Evolutionary conservation across 305 asterid genomes (phyloP).

Genomic region (Rubia peregrina): DNA sequence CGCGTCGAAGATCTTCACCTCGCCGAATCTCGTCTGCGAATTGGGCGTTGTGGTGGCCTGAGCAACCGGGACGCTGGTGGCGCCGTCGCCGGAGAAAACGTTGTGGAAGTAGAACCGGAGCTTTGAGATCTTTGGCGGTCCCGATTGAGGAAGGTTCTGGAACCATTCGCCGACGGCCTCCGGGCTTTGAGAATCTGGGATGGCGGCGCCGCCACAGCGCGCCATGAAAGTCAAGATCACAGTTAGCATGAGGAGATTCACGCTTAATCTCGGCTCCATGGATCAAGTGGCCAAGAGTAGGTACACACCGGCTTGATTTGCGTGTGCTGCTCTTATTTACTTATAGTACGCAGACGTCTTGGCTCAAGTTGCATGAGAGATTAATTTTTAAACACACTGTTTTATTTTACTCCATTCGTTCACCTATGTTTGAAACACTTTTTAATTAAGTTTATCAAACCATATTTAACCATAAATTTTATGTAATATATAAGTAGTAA

Average conservation of each 20-base stretch:
- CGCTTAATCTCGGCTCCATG: not conserved
- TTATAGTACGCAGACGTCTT: too few species aligned
- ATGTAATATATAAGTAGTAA: too few species aligned
- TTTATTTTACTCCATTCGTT: too few species aligned
- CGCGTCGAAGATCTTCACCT: conserved; percentile 14
- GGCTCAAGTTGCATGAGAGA: too few species aligned
- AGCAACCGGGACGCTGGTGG: conserved; percentile 18
- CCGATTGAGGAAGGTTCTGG: not conserved
- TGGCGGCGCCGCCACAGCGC: not conserved
- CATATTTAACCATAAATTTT: too few species aligned
- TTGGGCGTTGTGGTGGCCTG: conserved; percentile 14
- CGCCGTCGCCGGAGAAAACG: conserved; percentile 9
- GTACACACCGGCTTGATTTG: too few species aligned
- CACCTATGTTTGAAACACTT: too few species aligned
- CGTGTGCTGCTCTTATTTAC: too few species aligned
- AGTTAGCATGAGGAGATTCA: not conserved
- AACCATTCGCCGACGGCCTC: not conserved
- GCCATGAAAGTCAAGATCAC: not conserved
- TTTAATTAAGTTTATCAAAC: too few species aligned
- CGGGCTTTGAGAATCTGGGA: not conserved
- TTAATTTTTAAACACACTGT: too few species aligned
- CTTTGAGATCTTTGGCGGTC: not conserved
- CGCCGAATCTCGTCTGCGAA: conserved; percentile 16
- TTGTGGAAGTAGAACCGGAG: conserved; percentile 14
- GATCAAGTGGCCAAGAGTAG: not conserved